Evolutionary conservation across 192 early-diverging fungal genomes (phyloP).

Genomic region (Powellomyces hirtus): DNA sequence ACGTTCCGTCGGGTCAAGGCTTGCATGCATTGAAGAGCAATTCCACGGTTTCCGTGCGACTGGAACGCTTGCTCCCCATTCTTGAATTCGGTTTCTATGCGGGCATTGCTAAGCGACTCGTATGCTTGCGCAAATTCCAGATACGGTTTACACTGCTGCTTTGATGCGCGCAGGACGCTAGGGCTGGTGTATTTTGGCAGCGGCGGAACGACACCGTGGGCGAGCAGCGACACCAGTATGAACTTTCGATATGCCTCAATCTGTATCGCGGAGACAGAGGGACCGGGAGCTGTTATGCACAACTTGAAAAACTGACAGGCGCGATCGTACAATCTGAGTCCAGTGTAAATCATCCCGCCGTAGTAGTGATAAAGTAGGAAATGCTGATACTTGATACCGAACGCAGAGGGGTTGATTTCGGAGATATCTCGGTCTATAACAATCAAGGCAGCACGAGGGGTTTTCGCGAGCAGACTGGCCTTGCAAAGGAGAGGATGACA

Average conservation of each 20-base stretch:
- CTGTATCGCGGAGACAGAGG: constrained; percentile 63
- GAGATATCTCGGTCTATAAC: constrained; percentile 21
- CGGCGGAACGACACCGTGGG: constrained; percentile 46
- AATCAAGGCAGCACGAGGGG: constrained; percentile 24
- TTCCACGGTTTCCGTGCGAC: constrained; percentile 63
- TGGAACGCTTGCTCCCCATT: constrained; percentile 35
- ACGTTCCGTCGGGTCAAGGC: constrained; percentile 56
- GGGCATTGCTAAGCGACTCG: constrained; percentile 44
- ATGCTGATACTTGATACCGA: constrained; percentile 42
- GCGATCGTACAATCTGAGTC: constrained; percentile 59
- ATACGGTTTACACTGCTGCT: constrained; percentile 49
- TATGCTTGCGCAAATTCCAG: constrained; percentile 59
- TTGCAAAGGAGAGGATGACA: constrained; percentile 32
- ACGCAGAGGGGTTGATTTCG: constrained; percentile 19
- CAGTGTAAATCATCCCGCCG: constrained; percentile 69
- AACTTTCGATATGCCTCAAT: constrained; percentile 75
- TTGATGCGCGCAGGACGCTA: constrained; percentile 30
- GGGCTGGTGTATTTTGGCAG: constrained; percentile 20
- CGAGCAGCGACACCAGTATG: constrained; percentile 60
- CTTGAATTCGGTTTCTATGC: constrained; percentile 43
- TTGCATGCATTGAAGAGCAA: constrained; percentile 53
- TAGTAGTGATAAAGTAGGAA: constrained; percentile 80
- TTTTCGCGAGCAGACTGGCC: constrained; percentile 32
- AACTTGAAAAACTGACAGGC: constrained; percentile 59
- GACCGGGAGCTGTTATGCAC: constrained; percentile 67